A percentile compares a stretch with the other conserved stretches of the same genome.
Conservation (phyloP, 805 yeast species). For the Saccharomycopsis fodiens region DNA sequence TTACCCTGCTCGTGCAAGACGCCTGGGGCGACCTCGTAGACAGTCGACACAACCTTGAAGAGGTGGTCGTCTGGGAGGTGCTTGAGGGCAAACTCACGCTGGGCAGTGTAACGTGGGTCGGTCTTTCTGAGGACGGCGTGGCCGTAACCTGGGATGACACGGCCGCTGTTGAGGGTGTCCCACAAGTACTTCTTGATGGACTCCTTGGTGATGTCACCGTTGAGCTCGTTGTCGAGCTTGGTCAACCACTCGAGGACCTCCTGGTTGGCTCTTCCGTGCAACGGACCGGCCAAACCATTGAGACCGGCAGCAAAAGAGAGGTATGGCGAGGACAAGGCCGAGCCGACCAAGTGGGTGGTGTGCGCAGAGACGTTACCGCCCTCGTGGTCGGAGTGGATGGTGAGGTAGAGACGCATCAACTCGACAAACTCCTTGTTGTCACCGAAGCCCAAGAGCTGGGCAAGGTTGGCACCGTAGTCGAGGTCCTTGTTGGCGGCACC, state of each 20-base stretch:
- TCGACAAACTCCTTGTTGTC: conserved; percentile 63
- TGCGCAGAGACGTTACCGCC: conserved; percentile 88
- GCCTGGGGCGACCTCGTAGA: conserved; percentile 76
- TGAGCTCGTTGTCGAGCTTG: conserved; percentile 48
- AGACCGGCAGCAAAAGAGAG: conserved; percentile 74
- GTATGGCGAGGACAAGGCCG: conserved; percentile 74
- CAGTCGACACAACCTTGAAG: conserved; percentile 69
- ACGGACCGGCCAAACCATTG: conserved; percentile 82
- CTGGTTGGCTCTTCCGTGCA: conserved; percentile 84
- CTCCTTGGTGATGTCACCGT: conserved; percentile 61
- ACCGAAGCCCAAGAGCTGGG: conserved; percentile 54
- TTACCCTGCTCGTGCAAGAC: conserved; percentile 79
- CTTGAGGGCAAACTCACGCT: conserved; percentile 70
- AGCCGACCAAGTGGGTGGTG: conserved; percentile 80
- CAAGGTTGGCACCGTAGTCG: conserved; percentile 61
- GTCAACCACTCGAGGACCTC: conserved; percentile 79
- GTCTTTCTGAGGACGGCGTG: conserved; percentile 85
- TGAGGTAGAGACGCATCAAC: conserved; percentile 71
- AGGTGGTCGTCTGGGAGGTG: conserved; percentile 74
- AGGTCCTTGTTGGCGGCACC: conserved; percentile 40
- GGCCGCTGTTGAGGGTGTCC: conserved; percentile 72
- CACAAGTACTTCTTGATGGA: conserved; percentile 70
- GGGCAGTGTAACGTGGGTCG: conserved; percentile 83
- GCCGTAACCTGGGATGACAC: conserved; percentile 86
- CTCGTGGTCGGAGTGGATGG: conserved; percentile 84